Percentiles rank a stretch among this genome's conserved stretches.
phyloP scores from a whole-genome alignment of 768 basidiomycete genomes.

The Pleurotus ostreatus region DNA sequence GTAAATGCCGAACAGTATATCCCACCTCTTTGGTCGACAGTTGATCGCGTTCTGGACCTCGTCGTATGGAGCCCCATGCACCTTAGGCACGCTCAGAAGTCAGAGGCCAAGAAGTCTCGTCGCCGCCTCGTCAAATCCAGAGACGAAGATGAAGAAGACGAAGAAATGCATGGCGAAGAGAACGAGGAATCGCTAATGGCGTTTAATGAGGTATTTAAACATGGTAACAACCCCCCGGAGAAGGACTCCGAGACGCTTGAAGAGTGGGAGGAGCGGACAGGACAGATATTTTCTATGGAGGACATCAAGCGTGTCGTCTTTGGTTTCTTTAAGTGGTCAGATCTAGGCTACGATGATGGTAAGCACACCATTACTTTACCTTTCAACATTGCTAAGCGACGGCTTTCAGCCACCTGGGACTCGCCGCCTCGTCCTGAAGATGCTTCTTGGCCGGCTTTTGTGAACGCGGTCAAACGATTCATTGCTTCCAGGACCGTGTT shows the following conservation, averaged over 20 bases:
- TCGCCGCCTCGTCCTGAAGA: constrained; percentile 68
- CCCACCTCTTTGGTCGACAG: constrained; percentile 78
- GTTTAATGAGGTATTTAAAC: constrained; percentile 39
- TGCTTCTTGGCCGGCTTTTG: constrained; percentile 58
- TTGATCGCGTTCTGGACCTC: constrained; percentile 90
- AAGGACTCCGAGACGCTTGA: constrained; percentile 55
- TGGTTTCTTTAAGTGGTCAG: constrained; percentile 91
- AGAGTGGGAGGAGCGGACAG: constrained; percentile 51
- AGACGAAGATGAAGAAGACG: constrained; percentile 22
- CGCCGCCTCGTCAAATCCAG: constrained; percentile 14
- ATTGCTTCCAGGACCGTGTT: constrained; percentile 56
- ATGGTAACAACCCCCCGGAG: constrained; percentile 62
- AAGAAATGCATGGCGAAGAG: constrained; percentile 18
- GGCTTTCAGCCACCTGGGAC: constrained; percentile 80
- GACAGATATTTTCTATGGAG: constrained; percentile 35
- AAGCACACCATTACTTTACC: constrained; percentile 17
- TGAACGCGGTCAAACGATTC: constrained; percentile 63
- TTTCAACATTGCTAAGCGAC: constrained; percentile 2
- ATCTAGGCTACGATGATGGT: constrained; percentile 93
- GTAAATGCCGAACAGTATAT: constrained; percentile 73
- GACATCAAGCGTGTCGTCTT: constrained; percentile 66
- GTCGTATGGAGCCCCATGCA: constrained; percentile 51
- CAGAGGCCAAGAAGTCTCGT: constrained; percentile 18
- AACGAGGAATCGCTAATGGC: constrained; percentile 27
- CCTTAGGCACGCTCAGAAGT: constrained; percentile 18